A percentile compares a stretch with the other conserved stretches of the same genome.
Evolutionary conservation across 192 early-diverging fungal species (phyloP).

Genomic region (Coemansia sp.): DNA sequence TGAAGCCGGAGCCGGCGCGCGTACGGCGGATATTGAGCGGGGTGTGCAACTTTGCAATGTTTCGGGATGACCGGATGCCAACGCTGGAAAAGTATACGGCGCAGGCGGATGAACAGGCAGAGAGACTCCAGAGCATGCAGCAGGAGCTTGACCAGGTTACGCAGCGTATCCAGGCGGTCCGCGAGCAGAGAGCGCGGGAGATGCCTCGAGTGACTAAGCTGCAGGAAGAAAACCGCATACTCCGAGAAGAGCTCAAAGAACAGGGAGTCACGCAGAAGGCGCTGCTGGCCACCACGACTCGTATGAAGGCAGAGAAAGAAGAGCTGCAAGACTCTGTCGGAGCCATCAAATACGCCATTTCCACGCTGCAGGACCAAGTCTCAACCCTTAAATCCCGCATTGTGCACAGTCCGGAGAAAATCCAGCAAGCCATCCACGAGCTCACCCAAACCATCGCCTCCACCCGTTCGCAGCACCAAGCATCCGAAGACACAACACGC

Average conservation of each 20-base stretch:
- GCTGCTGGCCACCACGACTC: slow-evolving; percentile 41
- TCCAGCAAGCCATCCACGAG: slow-evolving; percentile 64
- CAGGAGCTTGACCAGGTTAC: slow-evolving; percentile 57
- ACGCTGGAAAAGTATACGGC: slow-evolving; percentile 62
- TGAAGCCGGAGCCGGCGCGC: slow-evolving; percentile 60
- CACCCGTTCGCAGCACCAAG: slow-evolving; percentile 49
- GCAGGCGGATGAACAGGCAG: slow-evolving; percentile 55
- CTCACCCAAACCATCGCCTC: slow-evolving; percentile 52
- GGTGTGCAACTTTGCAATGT: slow-evolving; percentile 89
- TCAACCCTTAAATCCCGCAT: slow-evolving; percentile 58
- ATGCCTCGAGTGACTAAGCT: slow-evolving; percentile 51
- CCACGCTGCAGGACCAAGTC: slow-evolving; percentile 53
- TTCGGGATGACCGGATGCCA: slow-evolving; percentile 73
- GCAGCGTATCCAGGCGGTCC: slow-evolving; percentile 56
- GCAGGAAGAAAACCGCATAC: slow-evolving; percentile 51
- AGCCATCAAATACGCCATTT: slow-evolving; percentile 47
- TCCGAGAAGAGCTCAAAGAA: slow-evolving; percentile 59
- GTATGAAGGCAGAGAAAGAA: slow-evolving; percentile 54
- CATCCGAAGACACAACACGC: slow-evolving; percentile 55
- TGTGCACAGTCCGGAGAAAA: slow-evolving; percentile 73
- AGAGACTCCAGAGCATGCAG: slow-evolving; percentile 43
- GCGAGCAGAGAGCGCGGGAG: slow-evolving; percentile 55
- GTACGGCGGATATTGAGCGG: slow-evolving; percentile 73
- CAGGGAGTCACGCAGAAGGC: slow-evolving; percentile 45
- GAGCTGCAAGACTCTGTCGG: slow-evolving; percentile 58